Evolutionary conservation across 495 filamentous ascomycete genomes (phyloP), one percentile per base, ranked within the genome.

Genomic region (Tetracladium marchalianum): DNA sequence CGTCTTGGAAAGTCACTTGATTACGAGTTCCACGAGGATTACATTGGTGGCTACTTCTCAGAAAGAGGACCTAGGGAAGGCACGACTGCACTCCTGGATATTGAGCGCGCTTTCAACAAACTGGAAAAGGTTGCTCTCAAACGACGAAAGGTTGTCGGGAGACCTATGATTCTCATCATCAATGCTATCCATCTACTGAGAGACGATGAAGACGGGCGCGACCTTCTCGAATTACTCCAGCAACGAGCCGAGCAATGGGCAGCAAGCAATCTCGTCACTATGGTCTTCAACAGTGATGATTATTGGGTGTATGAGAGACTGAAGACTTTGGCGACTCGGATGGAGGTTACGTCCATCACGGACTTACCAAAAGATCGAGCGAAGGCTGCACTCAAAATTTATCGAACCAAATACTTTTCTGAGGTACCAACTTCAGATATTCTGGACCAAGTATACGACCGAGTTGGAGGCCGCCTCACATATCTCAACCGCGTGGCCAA

Each of bases 231-330:
- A 62, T 77, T 97, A 40, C 81, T 98, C 15, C 92, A 98, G 61
- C 92, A 98, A 62, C 78, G 89, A 19, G 92, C 92, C 0, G 93
- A 98, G 61, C 80, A 86, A 54, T 98, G 92, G 92, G 90, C 92
- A 2, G 90, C 90, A 5, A 78, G 80, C 32, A 87, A 85, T 49
- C 71, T 98, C 1, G 82, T 90, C 11, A 96, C 90, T 0, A 80
- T 94, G 49, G 78, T 98, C 6, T 81, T 97, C 54, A 95, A 95
- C 61, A 85, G 77, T 46, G 92, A 98, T 56, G 90, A 96, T 55
- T 98, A 95, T 62, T 98, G 92, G 92, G 83, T 97, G 0, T 97
- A 95, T 56, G 92, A 98, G 61, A 74, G 87, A 16, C 62, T 98
- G 41, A 95, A 95, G 67, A 79, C 85, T 61, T 80, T 94, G 50